Conservation (phyloP, 2,329 filamentous ascomycete genomes). For the Thermochaetoides dissita region DNA sequence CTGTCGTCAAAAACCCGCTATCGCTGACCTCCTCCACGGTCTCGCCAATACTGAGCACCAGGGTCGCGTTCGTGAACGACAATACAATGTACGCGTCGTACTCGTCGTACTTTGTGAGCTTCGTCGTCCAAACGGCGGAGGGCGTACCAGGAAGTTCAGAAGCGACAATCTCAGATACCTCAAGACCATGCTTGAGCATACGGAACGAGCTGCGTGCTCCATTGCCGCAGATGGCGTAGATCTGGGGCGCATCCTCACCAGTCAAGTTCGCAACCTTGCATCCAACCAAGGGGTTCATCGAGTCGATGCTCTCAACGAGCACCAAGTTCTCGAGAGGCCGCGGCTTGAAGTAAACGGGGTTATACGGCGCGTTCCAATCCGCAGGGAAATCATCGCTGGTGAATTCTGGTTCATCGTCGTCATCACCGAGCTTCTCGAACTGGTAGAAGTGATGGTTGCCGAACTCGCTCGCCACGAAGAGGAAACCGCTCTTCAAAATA, state of each 20-base stretch:
- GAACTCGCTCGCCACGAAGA: conserved; percentile 83
- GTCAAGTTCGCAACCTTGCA: conserved; percentile 85
- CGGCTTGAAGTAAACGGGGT: conserved; percentile 74
- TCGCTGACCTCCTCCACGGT: conserved; percentile 93
- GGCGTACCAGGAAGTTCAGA: conserved; percentile 82
- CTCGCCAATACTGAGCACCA: conserved; percentile 90
- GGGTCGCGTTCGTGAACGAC: conserved; percentile 75
- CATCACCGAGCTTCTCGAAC: conserved; percentile 91
- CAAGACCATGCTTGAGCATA: conserved; percentile 80
- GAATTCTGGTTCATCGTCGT: conserved; percentile 81
- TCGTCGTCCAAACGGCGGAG: conserved; percentile 89
- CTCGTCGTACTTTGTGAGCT: conserved; percentile 64
- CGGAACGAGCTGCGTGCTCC: conserved; percentile 82
- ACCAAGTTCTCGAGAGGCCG: conserved; percentile 68
- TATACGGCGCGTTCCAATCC: conserved; percentile 57
- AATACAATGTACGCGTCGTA: conserved; percentile 94
- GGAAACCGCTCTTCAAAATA: conserved; percentile 88
- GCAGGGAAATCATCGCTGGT: conserved; percentile 68
- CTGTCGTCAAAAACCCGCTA: conserved; percentile 78
- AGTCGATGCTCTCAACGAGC: conserved; percentile 70
- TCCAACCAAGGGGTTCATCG: conserved; percentile 82
- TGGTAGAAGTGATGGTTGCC: conserved; percentile 94
- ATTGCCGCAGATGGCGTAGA: conserved; percentile 82
- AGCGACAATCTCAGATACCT: conserved; percentile 91
- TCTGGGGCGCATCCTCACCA: conserved; percentile 87